phyloP scores from a whole-genome alignment of 2,329 filamentous ascomycete species.

The Elsinoe australis region DNA sequence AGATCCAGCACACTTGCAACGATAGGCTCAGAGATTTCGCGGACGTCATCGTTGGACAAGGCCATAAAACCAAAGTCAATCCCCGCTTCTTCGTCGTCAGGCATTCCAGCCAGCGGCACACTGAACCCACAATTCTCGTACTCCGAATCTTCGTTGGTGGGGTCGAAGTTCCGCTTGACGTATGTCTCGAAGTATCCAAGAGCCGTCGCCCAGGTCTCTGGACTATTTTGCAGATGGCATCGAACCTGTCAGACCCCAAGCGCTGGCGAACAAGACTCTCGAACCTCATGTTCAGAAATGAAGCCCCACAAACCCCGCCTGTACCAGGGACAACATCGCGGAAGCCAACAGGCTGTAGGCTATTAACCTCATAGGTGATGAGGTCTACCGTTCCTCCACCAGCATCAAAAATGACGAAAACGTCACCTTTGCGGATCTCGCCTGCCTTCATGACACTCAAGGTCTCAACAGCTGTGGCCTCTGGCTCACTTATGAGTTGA shows the following conservation, averaged over 20 bases:
- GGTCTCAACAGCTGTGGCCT: slow-evolving; percentile 46
- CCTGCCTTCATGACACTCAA: slow-evolving; percentile 73
- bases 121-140: slow-evolving; percentile 60
- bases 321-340: slow-evolving; percentile 75
- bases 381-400: slow-evolving; percentile 59
- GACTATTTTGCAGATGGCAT: slow-evolving; percentile 72
- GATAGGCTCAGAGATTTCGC: slow-evolving; percentile 54
- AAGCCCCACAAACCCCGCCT: slow-evolving; percentile 68
- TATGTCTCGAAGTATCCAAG: slow-evolving; percentile 76
- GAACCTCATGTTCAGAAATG: slow-evolving; percentile 65
- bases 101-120: slow-evolving; percentile 66
- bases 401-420: slow-evolving; percentile 52
- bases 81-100: slow-evolving; percentile 67
- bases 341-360: slow-evolving; percentile 61
- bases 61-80: slow-evolving; percentile 70
- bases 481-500: slow-evolving; percentile 72
- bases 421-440: slow-evolving; percentile 59
- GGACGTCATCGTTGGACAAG: slow-evolving; percentile 62
- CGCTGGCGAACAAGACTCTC: slow-evolving; percentile 63
- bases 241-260: slow-evolving; percentile 40
- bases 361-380: slow-evolving; percentile 75
- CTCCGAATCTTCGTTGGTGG: slow-evolving; percentile 50
- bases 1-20: slow-evolving; percentile 46
- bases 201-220: slow-evolving; percentile 66
- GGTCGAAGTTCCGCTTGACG: slow-evolving; percentile 73